A percentile compares a stretch with the other conserved stretches of the same genome.
Evolutionary conservation across 306 rosid species (phyloP).

Genomic region (Begonia peltatifolia): DNA sequence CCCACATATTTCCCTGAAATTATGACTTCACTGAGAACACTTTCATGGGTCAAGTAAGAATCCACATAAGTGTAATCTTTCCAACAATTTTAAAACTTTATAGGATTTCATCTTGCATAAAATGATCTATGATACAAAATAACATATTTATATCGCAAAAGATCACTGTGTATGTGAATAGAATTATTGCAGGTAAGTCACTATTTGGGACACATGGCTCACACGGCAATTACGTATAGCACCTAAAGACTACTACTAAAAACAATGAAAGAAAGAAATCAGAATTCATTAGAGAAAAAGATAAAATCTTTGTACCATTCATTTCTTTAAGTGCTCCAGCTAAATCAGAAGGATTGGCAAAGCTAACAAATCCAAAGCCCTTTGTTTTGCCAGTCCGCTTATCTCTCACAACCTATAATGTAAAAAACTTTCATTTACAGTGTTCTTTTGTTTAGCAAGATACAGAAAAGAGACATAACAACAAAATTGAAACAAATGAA

Average conservation of each 20-base stretch:
- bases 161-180: too few species aligned
- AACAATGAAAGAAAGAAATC: not conserved
- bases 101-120: too few species aligned
- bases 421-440: not conserved
- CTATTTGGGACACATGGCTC: too few species aligned
- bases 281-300: not conserved
- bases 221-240: too few species aligned
- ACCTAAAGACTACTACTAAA: too few species aligned
- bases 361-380: slow-evolving; percentile 97
- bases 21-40: not conserved
- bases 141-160: too few species aligned
- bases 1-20: slow-evolving; percentile 87
- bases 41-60: too few species aligned
- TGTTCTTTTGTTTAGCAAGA: not conserved
- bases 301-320: slow-evolving; percentile 47
- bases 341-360: slow-evolving; percentile 65
- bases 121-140: too few species aligned
- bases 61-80: too few species aligned
- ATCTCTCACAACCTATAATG: slow-evolving; percentile 74
- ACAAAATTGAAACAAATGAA: not conserved
- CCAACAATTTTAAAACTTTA: too few species aligned
- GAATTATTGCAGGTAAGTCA: too few species aligned
- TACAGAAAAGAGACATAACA: not conserved
- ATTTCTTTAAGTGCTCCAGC: slow-evolving; percentile 95
- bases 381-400: slow-evolving; percentile 95